Base-by-base conservation (phyloP, 2,329 filamentous ascomycete genomes). In the Diaporthe vexans region DNA sequence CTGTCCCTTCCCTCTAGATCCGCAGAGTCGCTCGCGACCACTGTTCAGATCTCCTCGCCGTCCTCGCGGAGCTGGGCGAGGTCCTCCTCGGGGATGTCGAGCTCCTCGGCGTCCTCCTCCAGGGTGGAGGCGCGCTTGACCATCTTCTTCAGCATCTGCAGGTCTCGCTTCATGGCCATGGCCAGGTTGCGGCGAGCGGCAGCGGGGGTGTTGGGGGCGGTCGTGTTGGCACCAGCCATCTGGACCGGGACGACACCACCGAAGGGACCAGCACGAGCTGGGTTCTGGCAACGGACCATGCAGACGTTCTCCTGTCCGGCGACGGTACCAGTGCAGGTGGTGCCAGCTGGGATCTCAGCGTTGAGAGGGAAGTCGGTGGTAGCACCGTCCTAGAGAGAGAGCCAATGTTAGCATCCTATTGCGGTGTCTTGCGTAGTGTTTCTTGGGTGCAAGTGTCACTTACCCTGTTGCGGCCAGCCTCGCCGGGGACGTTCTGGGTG, bases 211-310 rank as follows among this genome's bases (percentile, higher is more conserved):
- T 75, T 72, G 24, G 59, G 59, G 24, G 73, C 73, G 46, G 76
- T 72, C 21, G 63, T n/a, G 63, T 68, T 68, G 24, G 71, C 68
- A 57, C 67, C 73, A 4, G 75, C 78, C 76, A 81, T 77, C 76
- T 84, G 81, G 51, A 83, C 78, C 13, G 82, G 82, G 11, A 85
- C 78, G 56, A 84, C 80, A 51, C 83, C 83, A 71, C 91, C 91
- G 78, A 92, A 92, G 40, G 91, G 91, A 19, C 91, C 90, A 51
- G 90, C 90, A 71, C 86, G 82, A 46, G 90, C 90, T 1, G 84
- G 85, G 81, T 92, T 92, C 84, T 90, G 83, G 83, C 90, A 92
- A 35, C 89, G 86, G 67, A 93, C 89, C 77, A 92, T 87, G 83
- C 91, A 92, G 77, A 91, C 86, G 77, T 90, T 90, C 48, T 84